These are phyloP conservation scores for Aspergillus avenaceus DNA, from an alignment of 495 filamentous ascomycete genomes.

Conservation along the genomic window DNA sequence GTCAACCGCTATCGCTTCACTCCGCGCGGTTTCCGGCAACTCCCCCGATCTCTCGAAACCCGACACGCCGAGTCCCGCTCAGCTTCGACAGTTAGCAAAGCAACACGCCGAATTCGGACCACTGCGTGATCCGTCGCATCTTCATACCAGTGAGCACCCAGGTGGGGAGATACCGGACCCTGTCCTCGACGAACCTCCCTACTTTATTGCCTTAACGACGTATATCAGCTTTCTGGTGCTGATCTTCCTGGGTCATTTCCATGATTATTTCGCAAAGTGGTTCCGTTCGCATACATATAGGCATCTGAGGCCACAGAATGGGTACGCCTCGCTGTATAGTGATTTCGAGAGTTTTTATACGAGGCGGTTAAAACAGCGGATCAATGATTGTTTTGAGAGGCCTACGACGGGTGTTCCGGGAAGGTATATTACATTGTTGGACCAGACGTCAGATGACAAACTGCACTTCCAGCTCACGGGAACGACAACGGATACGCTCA, in stretches of 20 bases:
- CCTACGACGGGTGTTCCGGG: slow-evolving; percentile 86
- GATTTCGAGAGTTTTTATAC: slow-evolving; percentile 95
- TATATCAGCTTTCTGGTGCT: slow-evolving; percentile 88
- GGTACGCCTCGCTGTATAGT: slow-evolving; percentile 83
- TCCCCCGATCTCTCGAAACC: slow-evolving; percentile 6
- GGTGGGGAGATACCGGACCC: slow-evolving; percentile 66
- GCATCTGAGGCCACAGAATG: slow-evolving; percentile 67
- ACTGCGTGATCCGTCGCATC: slow-evolving; percentile 62
- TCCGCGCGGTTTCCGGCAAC: slow-evolving; percentile 17
- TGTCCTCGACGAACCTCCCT: slow-evolving; percentile 80
- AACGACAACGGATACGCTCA: slow-evolving; percentile 78
- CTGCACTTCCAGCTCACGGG: slow-evolving; percentile 70
- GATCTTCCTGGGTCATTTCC: slow-evolving; percentile 79
- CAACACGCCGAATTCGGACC: slow-evolving; percentile 82
- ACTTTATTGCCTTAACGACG: slow-evolving; percentile 85
- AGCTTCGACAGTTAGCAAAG: slow-evolving; percentile 58
- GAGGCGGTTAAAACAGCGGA: slow-evolving; percentile 76
- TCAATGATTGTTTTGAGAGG: slow-evolving; percentile 85
- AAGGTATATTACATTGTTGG: slow-evolving; percentile 76
- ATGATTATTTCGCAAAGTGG: slow-evolving; percentile 84
- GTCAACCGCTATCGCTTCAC: slow-evolving; percentile 14
- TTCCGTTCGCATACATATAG: slow-evolving; percentile 68
- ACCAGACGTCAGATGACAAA: slow-evolving; percentile 76
- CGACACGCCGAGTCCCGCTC: slow-evolving; percentile 41
- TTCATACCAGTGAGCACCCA: slow-evolving; percentile 68